Evolutionary conservation across 2,329 filamentous ascomycete genomes (phyloP), one percentile per base, ranked within the genome.

Genomic region (Aureobasidium sp.): DNA sequence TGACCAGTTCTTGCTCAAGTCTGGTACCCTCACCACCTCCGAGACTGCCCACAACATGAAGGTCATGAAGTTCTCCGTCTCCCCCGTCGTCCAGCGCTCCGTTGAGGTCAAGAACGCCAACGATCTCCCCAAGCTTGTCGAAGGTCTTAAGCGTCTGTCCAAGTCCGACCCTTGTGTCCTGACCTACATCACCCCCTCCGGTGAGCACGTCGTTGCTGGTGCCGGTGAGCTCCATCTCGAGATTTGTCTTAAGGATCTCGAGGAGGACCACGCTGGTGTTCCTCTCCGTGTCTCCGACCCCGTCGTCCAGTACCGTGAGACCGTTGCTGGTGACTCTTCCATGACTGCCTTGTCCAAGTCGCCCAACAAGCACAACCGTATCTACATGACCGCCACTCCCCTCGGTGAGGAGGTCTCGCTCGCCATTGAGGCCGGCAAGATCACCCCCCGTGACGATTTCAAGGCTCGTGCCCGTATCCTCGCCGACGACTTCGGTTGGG

Each of bases 41-140:
- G 94, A 99, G 71, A 95, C 91, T 69, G 93, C 94, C 77, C 94
- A 99, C 89, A 99, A 99, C 88, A 83, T 99, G 75, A 97, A 97
- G 89, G 94, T 99, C 82, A 99, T 99, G 94, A 97, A 97, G 86
- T 99, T 99, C 89, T 99, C 94, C 76, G 94, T 99, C 78, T 97
- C 94, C 65, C 94, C 94, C 73, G 94, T 99, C 82, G 94, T 99
- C 70, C 93, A 89, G 82, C 93, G 93, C 72, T 96, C 94, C 79
- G 94, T 99, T 75, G 91, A 97, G 82, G 93, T 97, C 84, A 97
- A 97, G 91, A 99, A 99, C 83, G 94, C 94, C 75, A 92, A 96
- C 83, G 94, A 99, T 85, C 87, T 99, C 68, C 94, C 94, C 80
- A 99, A 99, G 88, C 88, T 99, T 65, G 94, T 99, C 73, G 94